phyloP scores from a whole-genome alignment of 768 basidiomycete species.

The Amanita fuliginea region DNA sequence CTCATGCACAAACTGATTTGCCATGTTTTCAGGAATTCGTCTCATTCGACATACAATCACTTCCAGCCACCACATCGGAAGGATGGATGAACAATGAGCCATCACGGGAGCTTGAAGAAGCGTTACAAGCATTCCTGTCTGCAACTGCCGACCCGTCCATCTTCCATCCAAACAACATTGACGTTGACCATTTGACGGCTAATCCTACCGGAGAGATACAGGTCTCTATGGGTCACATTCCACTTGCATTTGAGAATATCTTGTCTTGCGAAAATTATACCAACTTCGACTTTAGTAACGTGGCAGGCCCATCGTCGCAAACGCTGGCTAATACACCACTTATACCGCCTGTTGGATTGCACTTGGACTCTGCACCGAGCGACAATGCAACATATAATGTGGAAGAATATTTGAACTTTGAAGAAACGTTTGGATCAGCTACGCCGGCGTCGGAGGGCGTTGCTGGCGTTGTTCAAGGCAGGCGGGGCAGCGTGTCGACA shows the following conservation, averaged over 20 bases:
- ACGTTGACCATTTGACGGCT: slow-evolving; percentile 17
- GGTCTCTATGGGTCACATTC: slow-evolving; percentile 19
- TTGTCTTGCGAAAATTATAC: slow-evolving; percentile 11
- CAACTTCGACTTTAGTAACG: slow-evolving; percentile 11
- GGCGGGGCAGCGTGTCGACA: slow-evolving; percentile 11
- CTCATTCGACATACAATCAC: slow-evolving; percentile 9
- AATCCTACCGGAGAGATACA: slow-evolving; percentile 28
- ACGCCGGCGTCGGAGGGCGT: slow-evolving; percentile 3
- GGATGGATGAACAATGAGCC: slow-evolving; percentile 5
- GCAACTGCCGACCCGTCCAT: slow-evolving; percentile 20
- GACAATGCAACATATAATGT: slow-evolving; percentile 16
- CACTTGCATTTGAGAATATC: slow-evolving; percentile 5
- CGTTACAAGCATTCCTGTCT: slow-evolving; percentile 20
- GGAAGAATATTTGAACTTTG: slow-evolving; percentile 29
- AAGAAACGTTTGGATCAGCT: slow-evolving; percentile 3
- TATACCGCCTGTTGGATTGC: slow-evolving; percentile 2
- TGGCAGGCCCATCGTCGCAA: slow-evolving; percentile 8
- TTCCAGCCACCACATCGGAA: slow-evolving; percentile 6
- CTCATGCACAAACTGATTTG: too few relatives aligned
- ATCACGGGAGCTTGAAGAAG: slow-evolving; percentile 11
- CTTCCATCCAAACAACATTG: slow-evolving; percentile 24
- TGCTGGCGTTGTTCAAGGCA: slow-evolving; percentile 9
- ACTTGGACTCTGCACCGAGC: not conserved
- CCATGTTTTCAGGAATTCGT: slow-evolving; percentile 11
- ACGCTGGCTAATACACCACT: slow-evolving; percentile 10